A percentile compares a stretch with the other conserved stretches of the same genome.
These are phyloP conservation scores for Kalaharituber pfeilii DNA, from an alignment of 2,329 filamentous ascomycete species.

Conservation along the genomic window DNA sequence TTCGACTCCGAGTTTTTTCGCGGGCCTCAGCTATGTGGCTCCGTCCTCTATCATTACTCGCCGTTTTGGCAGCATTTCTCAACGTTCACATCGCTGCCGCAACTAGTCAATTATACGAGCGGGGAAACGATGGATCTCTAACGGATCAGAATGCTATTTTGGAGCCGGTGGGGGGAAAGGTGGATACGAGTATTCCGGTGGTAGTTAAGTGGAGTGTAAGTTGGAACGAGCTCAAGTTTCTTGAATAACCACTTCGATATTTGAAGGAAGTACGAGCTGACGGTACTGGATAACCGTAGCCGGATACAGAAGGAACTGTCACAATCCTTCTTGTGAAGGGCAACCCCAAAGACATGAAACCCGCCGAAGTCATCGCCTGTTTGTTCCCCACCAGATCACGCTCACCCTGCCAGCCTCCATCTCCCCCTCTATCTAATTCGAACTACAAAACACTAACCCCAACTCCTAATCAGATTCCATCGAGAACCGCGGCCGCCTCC, in stretches of 20 bases:
- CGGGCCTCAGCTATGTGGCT: neutral
- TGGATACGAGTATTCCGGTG: neutral
- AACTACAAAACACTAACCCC: neutral
- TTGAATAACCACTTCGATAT: neutral
- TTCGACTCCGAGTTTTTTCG: neutral
- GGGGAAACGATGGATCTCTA: no score
- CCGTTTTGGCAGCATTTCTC: neutral
- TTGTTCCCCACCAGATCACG: neutral
- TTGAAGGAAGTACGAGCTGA: neutral
- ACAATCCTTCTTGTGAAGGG: neutral
- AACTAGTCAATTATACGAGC: no score
- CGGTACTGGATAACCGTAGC: neutral
- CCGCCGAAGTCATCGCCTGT: neutral
- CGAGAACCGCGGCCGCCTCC: slow-evolving; percentile 9
- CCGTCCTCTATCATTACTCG: neutral
- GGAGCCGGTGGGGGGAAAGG: neutral
- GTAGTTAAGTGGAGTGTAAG: neutral
- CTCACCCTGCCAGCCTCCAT: neutral
- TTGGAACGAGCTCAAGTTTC: neutral
- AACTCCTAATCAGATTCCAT: slow-evolving; percentile 7
- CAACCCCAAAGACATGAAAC: neutral
- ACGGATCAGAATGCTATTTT: neutral
- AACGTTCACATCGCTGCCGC: neutral
- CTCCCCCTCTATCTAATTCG: neutral
- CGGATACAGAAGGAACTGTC: neutral